These are phyloP conservation scores for Tolypocladium amazonense DNA, from an alignment of 2,329 filamentous ascomycete species.

Conservation along the genomic window DNA sequence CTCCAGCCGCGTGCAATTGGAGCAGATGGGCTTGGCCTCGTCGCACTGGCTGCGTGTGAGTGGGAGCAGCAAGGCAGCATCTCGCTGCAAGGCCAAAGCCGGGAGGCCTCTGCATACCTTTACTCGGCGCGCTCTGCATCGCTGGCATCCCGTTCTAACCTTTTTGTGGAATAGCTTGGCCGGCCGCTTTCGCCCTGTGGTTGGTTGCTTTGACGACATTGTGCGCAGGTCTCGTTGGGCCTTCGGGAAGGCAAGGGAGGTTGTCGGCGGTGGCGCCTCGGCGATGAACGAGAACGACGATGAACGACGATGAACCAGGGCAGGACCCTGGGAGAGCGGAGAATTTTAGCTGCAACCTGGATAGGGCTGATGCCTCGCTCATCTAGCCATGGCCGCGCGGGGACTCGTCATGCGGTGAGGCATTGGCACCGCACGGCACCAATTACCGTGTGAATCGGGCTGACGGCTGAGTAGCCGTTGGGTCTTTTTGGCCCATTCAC, in stretches of 20 bases:
- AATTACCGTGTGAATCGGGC: background rate
- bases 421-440: background rate
- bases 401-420: background rate
- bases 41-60: background rate
- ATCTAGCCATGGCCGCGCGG: background rate
- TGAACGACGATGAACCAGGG: background rate
- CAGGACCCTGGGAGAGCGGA: background rate
- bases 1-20: background rate
- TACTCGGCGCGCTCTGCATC: constrained; percentile 11
- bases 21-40: background rate
- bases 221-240: background rate
- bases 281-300: background rate
- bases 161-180: constrained; percentile 15
- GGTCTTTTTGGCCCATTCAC: background rate
- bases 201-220: background rate
- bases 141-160: constrained; percentile 11
- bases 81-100: background rate
- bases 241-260: background rate
- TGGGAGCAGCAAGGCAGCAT: background rate
- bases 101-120: constrained; percentile 4
- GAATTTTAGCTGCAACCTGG: background rate
- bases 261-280: background rate
- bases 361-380: background rate
- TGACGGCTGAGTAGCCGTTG: background rate
- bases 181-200: background rate